Conservation (phyloP, 495 filamentous ascomycete genomes). For the Aspergillus sclerotiicarbonarius region DNA sequence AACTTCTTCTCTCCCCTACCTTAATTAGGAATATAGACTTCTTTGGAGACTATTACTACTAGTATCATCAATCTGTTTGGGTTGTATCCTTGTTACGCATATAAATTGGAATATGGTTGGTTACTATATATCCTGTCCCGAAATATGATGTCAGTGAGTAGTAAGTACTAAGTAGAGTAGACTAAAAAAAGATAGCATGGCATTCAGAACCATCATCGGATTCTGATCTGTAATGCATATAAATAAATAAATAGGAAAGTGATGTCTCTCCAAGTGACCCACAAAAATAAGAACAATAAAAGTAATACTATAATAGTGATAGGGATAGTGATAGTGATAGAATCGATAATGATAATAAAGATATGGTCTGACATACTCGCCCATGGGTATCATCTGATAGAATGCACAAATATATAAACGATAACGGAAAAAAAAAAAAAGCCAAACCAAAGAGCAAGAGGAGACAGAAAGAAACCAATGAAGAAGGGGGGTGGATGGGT, state of each 20-base stretch:
- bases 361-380: neutral
- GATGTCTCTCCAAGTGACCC: too few relatives aligned
- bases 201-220: too few relatives aligned
- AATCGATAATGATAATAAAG: neutral
- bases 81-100: too few relatives aligned
- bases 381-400: constrained; percentile 6
- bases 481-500: constrained; percentile 5
- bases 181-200: neutral
- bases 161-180: neutral
- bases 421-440: constrained; percentile 9
- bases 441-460: constrained; percentile 8
- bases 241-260: too few relatives aligned
- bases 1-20: too few relatives aligned
- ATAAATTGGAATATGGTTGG: too few relatives aligned
- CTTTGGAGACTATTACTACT: too few relatives aligned
- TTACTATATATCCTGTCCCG: neutral
- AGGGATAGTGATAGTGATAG: neutral
- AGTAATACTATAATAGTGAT: neutral
- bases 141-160: neutral
- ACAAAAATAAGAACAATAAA: neutral
- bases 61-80: too few relatives aligned
- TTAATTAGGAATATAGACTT: too few relatives aligned
- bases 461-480: constrained; percentile 1
- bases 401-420: neutral
- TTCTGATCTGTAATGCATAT: too few relatives aligned